These are phyloP conservation scores for Arthroderma sp. DNA, from an alignment of 2,329 filamentous ascomycete genomes.

Conservation along the genomic window DNA sequence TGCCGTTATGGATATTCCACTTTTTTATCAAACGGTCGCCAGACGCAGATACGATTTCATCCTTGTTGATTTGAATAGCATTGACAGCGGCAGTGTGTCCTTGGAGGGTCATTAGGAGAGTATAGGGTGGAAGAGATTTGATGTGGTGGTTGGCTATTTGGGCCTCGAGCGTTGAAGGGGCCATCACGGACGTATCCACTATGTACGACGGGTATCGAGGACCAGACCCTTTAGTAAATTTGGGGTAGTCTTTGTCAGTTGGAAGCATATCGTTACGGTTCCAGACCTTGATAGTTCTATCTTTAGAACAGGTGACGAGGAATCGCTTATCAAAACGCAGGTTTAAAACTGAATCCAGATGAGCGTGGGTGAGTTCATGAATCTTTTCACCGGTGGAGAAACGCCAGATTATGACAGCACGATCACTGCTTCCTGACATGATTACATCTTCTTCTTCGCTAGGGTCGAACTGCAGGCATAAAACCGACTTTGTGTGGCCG, in stretches of 20 bases:
- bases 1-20: constrained; percentile 76
- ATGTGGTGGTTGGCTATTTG: constrained; percentile 29
- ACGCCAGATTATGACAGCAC: constrained; percentile 77
- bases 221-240: constrained; percentile 27
- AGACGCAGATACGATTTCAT: constrained; percentile 85
- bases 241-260: constrained; percentile 33
- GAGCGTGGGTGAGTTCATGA: constrained; percentile 61
- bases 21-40: constrained; percentile 89
- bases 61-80: constrained; percentile 76
- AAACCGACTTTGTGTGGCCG: constrained; percentile 72
- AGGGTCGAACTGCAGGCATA: constrained; percentile 91
- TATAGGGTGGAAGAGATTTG: constrained; percentile 49
- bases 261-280: constrained; percentile 57
- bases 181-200: constrained; percentile 34
- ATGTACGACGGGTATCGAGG: constrained; percentile 42
- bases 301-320: constrained; percentile 92
- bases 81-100: constrained; percentile 90
- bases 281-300: constrained; percentile 94
- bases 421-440: constrained; percentile 91
- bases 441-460: constrained; percentile 77
- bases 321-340: constrained; percentile 84
- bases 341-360: constrained; percentile 84
- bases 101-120: constrained; percentile 62
- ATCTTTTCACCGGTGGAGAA: constrained; percentile 83
- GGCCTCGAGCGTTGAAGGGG: constrained; percentile 31